Base-by-base conservation (phyloP, 306 rosid genomes). In the Nissolia schottii region DNA sequence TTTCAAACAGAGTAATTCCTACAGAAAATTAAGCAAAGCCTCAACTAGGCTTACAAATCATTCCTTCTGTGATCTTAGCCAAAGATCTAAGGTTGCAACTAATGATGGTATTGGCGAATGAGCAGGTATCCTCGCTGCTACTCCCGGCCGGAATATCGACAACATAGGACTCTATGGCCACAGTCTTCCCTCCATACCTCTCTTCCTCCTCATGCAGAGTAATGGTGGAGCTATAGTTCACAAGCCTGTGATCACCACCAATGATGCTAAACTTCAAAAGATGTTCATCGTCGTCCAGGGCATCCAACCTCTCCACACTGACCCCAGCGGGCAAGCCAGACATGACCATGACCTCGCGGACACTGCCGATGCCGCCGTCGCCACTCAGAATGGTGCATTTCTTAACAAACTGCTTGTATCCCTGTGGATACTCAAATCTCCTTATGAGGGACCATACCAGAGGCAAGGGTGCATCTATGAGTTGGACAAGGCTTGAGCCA, bases 191-290 rank as follows among this genome's bases (percentile, higher is more conserved):
- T 2, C 69, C 78, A 4, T 12, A 29, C 0, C 8, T 68, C 24
- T 71, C 86, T 22, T 67, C 87, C 68, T 64, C 84, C 45, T 10
- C 77, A 53, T 91, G 91, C 67, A 87, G 45, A 2, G 85, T 76
- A 10, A 82, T 85, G 0, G 88, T 84, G 1, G 92, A 87, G 2
- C 84, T 70, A 50, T 88, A 91, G 31, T 91, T 91, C 10, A 37
- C 22, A 22, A 91, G 88, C 75, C 68, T 38, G 77, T 84, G 93
- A 32, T 91, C 96, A 3, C 97, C 96, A 0, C 91, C 97, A 5
- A 87, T 70, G 50, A 92, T 82, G 79, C 86, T 82, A 5, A 84
- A 87, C 32, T 75, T 70, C 23, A 89, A 72, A 11, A 91, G 74
- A 49, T 80, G 83, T 3, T 20, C 61, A 0, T 80, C 87, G 40